Base-by-base conservation (phyloP, 2,329 filamentous ascomycete genomes). In the Cladophialophora exuberans region DNA sequence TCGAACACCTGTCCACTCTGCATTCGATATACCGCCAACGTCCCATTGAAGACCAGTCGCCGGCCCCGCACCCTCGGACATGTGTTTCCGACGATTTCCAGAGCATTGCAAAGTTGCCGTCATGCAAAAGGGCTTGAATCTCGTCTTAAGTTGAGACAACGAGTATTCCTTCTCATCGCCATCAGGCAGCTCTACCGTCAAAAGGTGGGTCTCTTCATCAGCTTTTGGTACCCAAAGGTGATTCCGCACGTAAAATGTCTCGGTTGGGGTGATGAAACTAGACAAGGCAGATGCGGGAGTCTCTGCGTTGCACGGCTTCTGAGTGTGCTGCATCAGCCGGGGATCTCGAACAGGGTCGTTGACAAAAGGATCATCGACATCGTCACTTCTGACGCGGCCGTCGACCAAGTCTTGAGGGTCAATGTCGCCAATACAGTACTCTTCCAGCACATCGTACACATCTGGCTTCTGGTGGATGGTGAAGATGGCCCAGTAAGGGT, bases 401-500 rank as follows among this genome's bases (percentile, higher is more conserved):
- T 84, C 71, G n/a, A 80, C 65, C 2, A 88, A 76, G 63, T 88
- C 85, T 7, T 72, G 74, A 1, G 71, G 69, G 59, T 87, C 79
- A 2, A 88, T 76, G 42, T 78, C 79, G 23, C 85, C 85, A 42
- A 88, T 83, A 22, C 80, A 72, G 64, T 84, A 88, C 61, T 83
- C 78, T n/a, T 82, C 76, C 0, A 88, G 73, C 35, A 88, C 85
- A 46, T 86, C 82, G 56, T 79, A 78, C 4, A 88, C 83, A 56
- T 88, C 82, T 36, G 82, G 75, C 15, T 79, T 77, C 66, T 87
- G 84, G 72, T 88, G 85, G 55, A 88, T 87, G 42, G 79, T 76
- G 66, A 88, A 88, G 49, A 88, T 86, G 56, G 86, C 76, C 85
- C 85, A 88, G 70, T 87, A 88, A 0, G 81, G 79, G 47, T 88